Percentiles rank a stretch among this genome's conserved stretches.
phyloP scores from a whole-genome alignment of 306 rosid genomes.

The Mucuna pruriens region DNA sequence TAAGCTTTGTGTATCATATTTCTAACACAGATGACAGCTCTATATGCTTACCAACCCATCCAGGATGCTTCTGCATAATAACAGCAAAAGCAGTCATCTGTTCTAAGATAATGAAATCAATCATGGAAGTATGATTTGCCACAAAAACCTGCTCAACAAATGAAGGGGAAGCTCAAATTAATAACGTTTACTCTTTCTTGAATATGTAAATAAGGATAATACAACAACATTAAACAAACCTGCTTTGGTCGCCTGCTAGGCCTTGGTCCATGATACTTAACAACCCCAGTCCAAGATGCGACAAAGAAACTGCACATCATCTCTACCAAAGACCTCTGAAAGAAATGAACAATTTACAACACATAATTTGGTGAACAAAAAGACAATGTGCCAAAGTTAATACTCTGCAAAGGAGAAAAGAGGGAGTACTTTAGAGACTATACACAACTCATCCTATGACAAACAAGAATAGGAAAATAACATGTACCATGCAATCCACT shows the following conservation, averaged over 20 bases:
- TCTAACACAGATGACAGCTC: not conserved
- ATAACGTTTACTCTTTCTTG: constrained; percentile 18
- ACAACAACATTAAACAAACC: constrained; percentile 46
- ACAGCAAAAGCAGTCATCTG: constrained; percentile 99
- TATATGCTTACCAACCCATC: constrained; percentile 94
- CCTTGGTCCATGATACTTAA: constrained; percentile 95
- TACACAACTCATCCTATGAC: not conserved
- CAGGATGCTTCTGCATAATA: constrained; percentile 98
- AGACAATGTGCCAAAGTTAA: not conserved
- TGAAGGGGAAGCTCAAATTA: constrained; percentile 22
- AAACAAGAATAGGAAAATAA: not conserved
- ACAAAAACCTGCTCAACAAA: constrained; percentile 80
- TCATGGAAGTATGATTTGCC: constrained; percentile 98
- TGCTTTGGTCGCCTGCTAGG: constrained; percentile 93
- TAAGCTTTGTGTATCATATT: not conserved
- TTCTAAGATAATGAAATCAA: constrained; percentile 92
- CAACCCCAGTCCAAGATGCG: constrained; percentile 99
- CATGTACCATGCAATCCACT: constrained; percentile 9
- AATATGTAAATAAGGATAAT: constrained; percentile 19
- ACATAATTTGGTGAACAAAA: constrained; percentile 17
- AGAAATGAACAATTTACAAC: constrained; percentile 27
- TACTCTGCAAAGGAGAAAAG: constrained; percentile 20
- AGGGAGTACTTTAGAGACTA: not conserved
- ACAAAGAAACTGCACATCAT: constrained; percentile 96
- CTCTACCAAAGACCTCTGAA: constrained; percentile 92